These are phyloP conservation scores for Sporothrix pseudoabietina DNA, from an alignment of 2,329 filamentous ascomycete species.

Conservation along the genomic window DNA sequence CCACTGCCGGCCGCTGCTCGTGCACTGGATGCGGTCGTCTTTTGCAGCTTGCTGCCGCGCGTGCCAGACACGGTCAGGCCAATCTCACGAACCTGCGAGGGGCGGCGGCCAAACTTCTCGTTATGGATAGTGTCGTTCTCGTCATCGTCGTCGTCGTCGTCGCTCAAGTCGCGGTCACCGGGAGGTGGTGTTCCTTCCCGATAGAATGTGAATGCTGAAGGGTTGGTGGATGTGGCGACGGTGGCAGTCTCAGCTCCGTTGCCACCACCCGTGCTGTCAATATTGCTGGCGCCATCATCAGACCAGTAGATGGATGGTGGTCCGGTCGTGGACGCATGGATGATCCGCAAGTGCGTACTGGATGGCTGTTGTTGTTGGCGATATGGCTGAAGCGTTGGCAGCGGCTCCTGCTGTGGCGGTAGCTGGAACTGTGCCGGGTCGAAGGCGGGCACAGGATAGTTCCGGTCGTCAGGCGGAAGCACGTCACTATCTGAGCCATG, in stretches of 20 bases:
- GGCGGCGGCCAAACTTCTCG: background rate
- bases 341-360: constrained; percentile 15
- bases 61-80: constrained; percentile 13
- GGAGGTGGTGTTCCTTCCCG: constrained; percentile 47
- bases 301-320: constrained; percentile 40
- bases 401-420: constrained; percentile 7
- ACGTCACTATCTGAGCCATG: constrained; percentile 29
- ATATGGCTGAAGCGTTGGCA: background rate
- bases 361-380: background rate
- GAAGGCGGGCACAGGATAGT: constrained; percentile 24
- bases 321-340: constrained; percentile 21
- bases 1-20: background rate
- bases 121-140: constrained; percentile 5
- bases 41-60: constrained; percentile 12
- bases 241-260: constrained; percentile 31
- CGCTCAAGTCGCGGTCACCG: constrained; percentile 32
- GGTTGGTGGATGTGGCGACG: constrained; percentile 33
- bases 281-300: constrained; percentile 34
- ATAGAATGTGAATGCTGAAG: constrained; percentile 46
- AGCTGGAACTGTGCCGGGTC: constrained; percentile 4
- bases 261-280: background rate
- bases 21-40: background rate
- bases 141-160: constrained; percentile 25
- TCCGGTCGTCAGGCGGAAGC: constrained; percentile 31
- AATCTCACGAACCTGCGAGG: constrained; percentile 18